These are phyloP conservation scores for Passiflora organensis DNA, from an alignment of 345 rosid genomes.

Conservation along the genomic window DNA sequence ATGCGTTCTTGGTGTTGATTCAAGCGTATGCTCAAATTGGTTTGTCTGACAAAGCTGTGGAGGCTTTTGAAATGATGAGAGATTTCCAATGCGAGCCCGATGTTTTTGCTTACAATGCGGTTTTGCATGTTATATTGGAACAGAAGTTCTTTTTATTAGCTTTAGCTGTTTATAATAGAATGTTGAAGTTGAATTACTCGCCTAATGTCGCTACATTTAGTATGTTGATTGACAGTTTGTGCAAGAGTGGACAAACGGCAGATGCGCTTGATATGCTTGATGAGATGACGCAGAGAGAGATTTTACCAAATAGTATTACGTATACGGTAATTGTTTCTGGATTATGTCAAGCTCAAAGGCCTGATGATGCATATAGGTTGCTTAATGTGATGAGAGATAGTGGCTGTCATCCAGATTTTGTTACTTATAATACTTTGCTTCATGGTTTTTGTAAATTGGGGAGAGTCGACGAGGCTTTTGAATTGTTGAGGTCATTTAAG, in stretches of 20 bases:
- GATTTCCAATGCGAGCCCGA: slow-evolving; percentile 65
- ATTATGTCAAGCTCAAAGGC: slow-evolving; percentile 48
- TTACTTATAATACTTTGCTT: slow-evolving; percentile 63
- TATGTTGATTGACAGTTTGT: slow-evolving; percentile 59
- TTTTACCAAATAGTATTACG: slow-evolving; percentile 42
- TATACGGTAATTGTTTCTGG: slow-evolving; percentile 59
- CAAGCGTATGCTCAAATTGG: slow-evolving; percentile 53
- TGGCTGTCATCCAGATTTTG: slow-evolving; percentile 51
- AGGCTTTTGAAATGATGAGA: slow-evolving; percentile 65
- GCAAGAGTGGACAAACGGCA: slow-evolving; percentile 40
- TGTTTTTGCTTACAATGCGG: slow-evolving; percentile 52
- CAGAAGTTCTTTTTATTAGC: slow-evolving; percentile 46
- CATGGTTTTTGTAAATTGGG: slow-evolving; percentile 72
- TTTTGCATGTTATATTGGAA: slow-evolving; percentile 38
- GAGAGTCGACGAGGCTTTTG: slow-evolving; percentile 57
- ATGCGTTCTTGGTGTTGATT: slow-evolving; percentile 53
- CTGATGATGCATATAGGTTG: slow-evolving; percentile 57
- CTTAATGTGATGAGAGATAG: slow-evolving; percentile 53
- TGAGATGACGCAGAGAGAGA: slow-evolving; percentile 58
- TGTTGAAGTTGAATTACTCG: slow-evolving; percentile 52
- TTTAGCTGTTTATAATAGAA: slow-evolving; percentile 56
- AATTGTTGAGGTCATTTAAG: slow-evolving; percentile 41
- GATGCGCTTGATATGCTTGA: slow-evolving; percentile 75
- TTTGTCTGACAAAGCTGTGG: slow-evolving; percentile 58
- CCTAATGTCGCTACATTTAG: slow-evolving; percentile 54